Base-by-base conservation (phyloP, 257 asterid genomes). In the Voacanga thouarsii region DNA sequence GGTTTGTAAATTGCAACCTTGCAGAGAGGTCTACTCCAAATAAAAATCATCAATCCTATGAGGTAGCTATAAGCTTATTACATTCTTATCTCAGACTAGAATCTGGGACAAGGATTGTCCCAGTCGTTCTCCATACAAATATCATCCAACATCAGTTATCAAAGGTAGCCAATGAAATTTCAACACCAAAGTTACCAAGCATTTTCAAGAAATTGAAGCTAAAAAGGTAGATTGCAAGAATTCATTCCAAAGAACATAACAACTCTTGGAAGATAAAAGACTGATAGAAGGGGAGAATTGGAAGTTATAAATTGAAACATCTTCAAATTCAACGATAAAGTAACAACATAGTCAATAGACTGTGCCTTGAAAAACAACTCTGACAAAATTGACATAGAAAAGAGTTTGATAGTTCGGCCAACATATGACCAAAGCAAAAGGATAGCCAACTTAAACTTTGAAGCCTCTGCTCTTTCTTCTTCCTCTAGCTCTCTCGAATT, bases 401-500 rank as follows among this genome's bases (percentile, higher is more conserved):
- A 15, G 12, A 51, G 28, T 64, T 66, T 47, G 56, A 15, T 5
- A 7, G 41, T 41, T 53, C 14, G 39, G 75, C 63, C 16, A 15
- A 28, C 8, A 45, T 11, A 55, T 51, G 66, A 33, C 45, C 26
- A 53, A 73, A 14, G 5, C 51, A 12, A 53, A 8, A 71, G 43
- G 61, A 5, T 19, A 23, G 1, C 2, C 39, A 49, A 65, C 72
- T 84, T 70, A 84, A 72, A 84, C 87, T 82, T 79, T 80, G 49
- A 80, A 84, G 60, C 87, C 87, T 71, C 78, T 70, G 84, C 87
- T 84, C 24, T 84, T 84, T 44, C 87, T 80, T 63, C 65, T 81
- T 63, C 87, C 87, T 45, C 87, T 75, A 41, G 87, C 87, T 44
- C 41, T 60, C 80, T 83, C 87, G 2, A 83, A 83, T 43, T 83